These are phyloP conservation scores for Fagus sylvatica DNA, from an alignment of 306 rosid species.

Conservation along the genomic window DNA sequence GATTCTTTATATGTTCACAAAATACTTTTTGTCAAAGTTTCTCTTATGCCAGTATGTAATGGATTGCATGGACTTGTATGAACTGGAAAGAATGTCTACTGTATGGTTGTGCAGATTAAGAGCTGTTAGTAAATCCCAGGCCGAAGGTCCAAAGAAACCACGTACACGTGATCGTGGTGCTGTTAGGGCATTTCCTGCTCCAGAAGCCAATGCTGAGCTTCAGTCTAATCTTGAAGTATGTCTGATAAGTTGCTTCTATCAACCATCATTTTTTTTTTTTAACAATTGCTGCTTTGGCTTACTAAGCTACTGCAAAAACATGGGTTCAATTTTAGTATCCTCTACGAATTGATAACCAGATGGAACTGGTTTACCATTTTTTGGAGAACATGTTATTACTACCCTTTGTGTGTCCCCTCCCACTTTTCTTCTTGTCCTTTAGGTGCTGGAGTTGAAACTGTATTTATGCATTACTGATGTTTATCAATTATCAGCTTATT, in stretches of 20 bases:
- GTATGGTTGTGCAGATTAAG: slow-evolving; percentile 54
- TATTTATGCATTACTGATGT: not conserved
- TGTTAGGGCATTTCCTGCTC: slow-evolving; percentile 65
- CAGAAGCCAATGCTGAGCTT: slow-evolving; percentile 95
- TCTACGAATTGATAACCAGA: slow-evolving; percentile 11
- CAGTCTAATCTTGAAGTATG: slow-evolving; percentile 86
- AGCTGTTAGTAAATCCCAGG: slow-evolving; percentile 73
- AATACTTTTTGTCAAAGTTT: slow-evolving; percentile 2
- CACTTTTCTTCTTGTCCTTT: not conserved
- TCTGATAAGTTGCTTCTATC: slow-evolving; percentile 22
- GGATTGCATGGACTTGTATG: slow-evolving; percentile 15
- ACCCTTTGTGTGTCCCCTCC: not conserved
- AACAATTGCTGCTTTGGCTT: slow-evolving; percentile 7
- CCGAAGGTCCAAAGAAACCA: slow-evolving; percentile 65
- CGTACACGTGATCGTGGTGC: slow-evolving; percentile 63
- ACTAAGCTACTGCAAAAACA: slow-evolving; percentile 4
- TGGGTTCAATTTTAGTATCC: slow-evolving; percentile 23
- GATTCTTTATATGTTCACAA: not conserved
- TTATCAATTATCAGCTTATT: not conserved
- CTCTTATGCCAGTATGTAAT: not conserved
- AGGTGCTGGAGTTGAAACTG: not conserved
- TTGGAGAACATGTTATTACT: not conserved
- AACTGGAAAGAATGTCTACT: slow-evolving; percentile 14
- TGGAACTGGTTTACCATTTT: slow-evolving; percentile 4
- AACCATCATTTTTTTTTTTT: not conserved